These are phyloP conservation scores for Sarocladiaceae sp. DNA, from an alignment of 2,329 filamentous ascomycete species.

Conservation along the genomic window DNA sequence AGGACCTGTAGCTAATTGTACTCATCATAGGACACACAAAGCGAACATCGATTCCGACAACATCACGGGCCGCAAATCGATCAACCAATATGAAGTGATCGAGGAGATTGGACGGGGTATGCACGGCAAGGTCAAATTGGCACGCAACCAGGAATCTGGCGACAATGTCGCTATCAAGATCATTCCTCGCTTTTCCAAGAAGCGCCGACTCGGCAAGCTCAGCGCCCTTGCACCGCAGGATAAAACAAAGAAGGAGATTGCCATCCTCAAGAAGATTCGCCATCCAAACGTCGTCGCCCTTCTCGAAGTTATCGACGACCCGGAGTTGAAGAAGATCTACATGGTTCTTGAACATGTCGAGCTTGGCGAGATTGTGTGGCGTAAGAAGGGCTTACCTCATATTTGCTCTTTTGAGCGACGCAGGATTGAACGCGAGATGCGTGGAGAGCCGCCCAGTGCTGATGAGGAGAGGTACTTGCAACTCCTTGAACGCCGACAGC, in stretches of 20 bases:
- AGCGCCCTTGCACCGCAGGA: constrained; percentile 61
- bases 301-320: constrained; percentile 96
- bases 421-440: constrained; percentile 70
- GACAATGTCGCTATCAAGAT: constrained; percentile 97
- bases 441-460: constrained; percentile 51
- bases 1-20: constrained; percentile 1
- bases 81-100: constrained; percentile 97
- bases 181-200: constrained; percentile 92
- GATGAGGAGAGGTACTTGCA: constrained; percentile 59
- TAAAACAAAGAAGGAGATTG: constrained; percentile 93
- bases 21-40: constrained; percentile 66
- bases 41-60: constrained; percentile 86
- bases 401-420: constrained; percentile 80
- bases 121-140: constrained; percentile 96
- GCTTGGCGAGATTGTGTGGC: constrained; percentile 90
- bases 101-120: constrained; percentile 94
- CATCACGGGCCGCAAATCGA: constrained; percentile 86
- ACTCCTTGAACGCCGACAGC: constrained; percentile 54
- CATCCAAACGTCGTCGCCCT: constrained; percentile 96
- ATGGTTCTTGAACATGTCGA: constrained; percentile 96
- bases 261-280: constrained; percentile 95
- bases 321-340: constrained; percentile 94
- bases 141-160: constrained; percentile 70
- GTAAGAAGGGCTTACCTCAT: constrained; percentile 79
- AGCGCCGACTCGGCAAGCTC: constrained; percentile 82